A percentile compares a stretch with the other conserved stretches of the same genome.
phyloP scores from a whole-genome alignment of 2,329 filamentous ascomycete species.

The Colletotrichum euphorbiae region DNA sequence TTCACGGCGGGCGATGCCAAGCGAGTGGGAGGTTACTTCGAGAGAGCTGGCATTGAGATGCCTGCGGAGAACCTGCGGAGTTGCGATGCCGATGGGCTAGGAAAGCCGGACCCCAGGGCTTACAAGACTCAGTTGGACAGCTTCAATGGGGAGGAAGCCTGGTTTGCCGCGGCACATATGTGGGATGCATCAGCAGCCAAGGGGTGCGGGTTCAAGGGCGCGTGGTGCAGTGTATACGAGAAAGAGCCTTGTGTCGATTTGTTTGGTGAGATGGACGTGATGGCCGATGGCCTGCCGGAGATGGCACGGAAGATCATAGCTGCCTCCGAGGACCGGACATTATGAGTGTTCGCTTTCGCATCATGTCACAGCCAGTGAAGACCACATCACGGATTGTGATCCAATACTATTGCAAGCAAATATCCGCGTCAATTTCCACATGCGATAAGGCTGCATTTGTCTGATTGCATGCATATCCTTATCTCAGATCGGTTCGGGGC shows the following conservation, averaged over 20 bases:
- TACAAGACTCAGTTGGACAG: slow-evolving; percentile 58
- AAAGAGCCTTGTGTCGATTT: slow-evolving; percentile 62
- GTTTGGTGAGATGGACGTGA: slow-evolving; percentile 65
- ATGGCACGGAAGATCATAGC: slow-evolving; percentile 59
- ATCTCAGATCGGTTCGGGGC: not conserved
- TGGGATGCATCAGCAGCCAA: slow-evolving; percentile 68
- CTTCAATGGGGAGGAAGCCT: slow-evolving; percentile 56
- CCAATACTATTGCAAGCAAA: not conserved
- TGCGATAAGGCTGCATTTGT: not conserved
- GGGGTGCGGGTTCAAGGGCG: slow-evolving; percentile 62
- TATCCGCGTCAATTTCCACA: not conserved
- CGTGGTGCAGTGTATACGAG: slow-evolving; percentile 65
- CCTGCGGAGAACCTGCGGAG: slow-evolving; percentile 62
- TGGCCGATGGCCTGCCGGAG: slow-evolving; percentile 56
- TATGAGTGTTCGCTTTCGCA: not conserved
- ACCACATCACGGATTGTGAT: not conserved
- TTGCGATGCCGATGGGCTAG: slow-evolving; percentile 61
- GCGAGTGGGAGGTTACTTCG: slow-evolving; percentile 65
- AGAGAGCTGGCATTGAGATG: slow-evolving; percentile 60
- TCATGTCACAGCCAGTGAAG: not conserved
- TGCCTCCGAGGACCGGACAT: slow-evolving; percentile 34
- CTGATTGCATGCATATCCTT: not conserved
- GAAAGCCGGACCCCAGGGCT: slow-evolving; percentile 61
- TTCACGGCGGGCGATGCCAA: slow-evolving; percentile 63
- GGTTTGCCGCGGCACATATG: slow-evolving; percentile 71